Conservation (phyloP, 192 early-diverging fungal species). For the Coemansia sp. region DNA sequence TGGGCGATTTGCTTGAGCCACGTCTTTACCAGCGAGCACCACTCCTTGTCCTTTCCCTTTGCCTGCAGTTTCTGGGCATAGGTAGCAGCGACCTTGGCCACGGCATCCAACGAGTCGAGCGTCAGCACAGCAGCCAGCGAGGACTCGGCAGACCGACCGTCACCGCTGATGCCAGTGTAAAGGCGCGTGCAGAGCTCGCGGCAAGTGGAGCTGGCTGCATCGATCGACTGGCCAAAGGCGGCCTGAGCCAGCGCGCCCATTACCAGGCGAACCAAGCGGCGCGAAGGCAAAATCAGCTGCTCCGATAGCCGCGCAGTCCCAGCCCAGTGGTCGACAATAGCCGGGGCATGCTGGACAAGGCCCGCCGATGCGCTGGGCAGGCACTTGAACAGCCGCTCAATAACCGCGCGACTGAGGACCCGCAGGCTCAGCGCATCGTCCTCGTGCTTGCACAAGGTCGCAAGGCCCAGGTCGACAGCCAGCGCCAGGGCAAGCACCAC, state of each 20-base stretch:
- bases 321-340: slow-evolving; percentile 17
- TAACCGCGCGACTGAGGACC: slow-evolving; percentile 1
- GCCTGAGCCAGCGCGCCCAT: slow-evolving; percentile 20
- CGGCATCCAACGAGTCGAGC: slow-evolving; percentile 18
- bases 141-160: neutral
- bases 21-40: slow-evolving; percentile 13
- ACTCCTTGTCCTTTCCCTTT: slow-evolving; percentile 11
- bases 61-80: slow-evolving; percentile 4
- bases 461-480: slow-evolving; percentile 22
- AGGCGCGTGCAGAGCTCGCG: slow-evolving; percentile 22
- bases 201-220: slow-evolving; percentile 16
- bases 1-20: slow-evolving; percentile 10
- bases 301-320: neutral
- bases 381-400: slow-evolving; percentile 17
- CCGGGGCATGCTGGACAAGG: slow-evolving; percentile 5
- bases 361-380: neutral
- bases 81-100: slow-evolving; percentile 13
- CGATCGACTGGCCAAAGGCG: slow-evolving; percentile 8
- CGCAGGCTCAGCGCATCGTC: slow-evolving; percentile 12
- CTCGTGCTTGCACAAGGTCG: neutral
- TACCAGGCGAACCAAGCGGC: slow-evolving; percentile 3
- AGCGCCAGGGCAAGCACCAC: slow-evolving; percentile 28
- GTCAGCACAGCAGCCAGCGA: neutral
- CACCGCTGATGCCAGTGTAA: neutral
- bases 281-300: slow-evolving; percentile 11